Base-by-base conservation (phyloP, 2,329 filamentous ascomycete species). In the Penicillium corylophilum region DNA sequence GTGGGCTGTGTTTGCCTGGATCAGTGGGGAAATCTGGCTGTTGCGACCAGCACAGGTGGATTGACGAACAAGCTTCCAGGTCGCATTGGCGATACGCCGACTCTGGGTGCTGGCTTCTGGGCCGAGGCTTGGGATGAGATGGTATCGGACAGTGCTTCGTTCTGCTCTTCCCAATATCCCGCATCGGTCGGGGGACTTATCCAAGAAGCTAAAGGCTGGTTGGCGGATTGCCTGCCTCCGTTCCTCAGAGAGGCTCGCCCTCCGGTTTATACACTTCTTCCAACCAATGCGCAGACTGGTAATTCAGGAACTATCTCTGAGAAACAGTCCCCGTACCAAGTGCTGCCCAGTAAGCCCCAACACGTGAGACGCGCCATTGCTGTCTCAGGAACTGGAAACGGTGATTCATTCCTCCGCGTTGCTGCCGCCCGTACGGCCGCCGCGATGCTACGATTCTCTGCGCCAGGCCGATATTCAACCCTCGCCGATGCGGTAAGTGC, bases 51-150 rank as follows among this genome's bases (percentile, higher is more conserved):
- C 31, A 86, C 82, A 0, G 91, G 91, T 5, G 91, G 91, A 0
- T 69, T 95, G 70, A 96, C 91, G 20, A 96, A 96, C 69, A 96
- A 96, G 75, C 74, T 93, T 48, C 88, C 89, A 0, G 91, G 90
- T 0, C 79, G 91, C 18, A 86, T 95, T 56, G 91, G 91, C 0
- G 91, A 96, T 67, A 96, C 91, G 10, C 90, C 91, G 0, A 87
- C 87, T 0, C 75, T 91, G 0, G 91, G 91, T 0, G 88, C 90
- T 1, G 91, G 91, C 0, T 96, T 91, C 70, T 96, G 90, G 90
- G 90, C 91, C 0, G 91, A 95, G 67, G 83, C 91, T 60, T 95
- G 90, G 90, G 71, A 72, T 7, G 71, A 76, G 2, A 39, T 49
- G 23, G 13, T 38, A 13, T 33, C 41, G 1, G 20, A 16, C 40